Evolutionary conservation across 1,139 yeast species (phyloP), one percentile per base, ranked within the genome.

Genomic region (Pichia sp.): DNA sequence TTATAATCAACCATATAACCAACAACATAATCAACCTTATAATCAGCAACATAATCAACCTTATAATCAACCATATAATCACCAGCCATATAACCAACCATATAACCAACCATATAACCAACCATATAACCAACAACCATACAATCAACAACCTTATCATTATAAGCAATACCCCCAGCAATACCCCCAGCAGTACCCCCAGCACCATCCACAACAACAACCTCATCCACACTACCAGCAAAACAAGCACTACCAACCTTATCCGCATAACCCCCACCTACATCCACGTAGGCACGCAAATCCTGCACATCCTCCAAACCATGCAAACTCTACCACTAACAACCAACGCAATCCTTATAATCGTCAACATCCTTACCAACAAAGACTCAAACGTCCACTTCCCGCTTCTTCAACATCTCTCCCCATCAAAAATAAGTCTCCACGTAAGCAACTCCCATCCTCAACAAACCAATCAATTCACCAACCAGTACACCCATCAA

Each of bases 151-250:
- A 9, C 21, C 12, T 8, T 28, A 35, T 26, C 32, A 35, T 8
- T 42, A 38, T 23, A 38, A 35, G 30, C 42, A 38, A 18, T 35
- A 18, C 12, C 31, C 10, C 17, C 28, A 18, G 8, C 34, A 14
- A 14, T 12, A 11, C 10, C 9, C 4, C 12, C 32, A 17, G 4
- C 22, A 30, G 3, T 30, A 30, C 17, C 32, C 32, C 5, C 31
- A 28, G 18, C 19, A 14, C 7, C 15, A 28, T 14, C 31, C 31
- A 15, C 31, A 14, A 15, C 40, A 25, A 1, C 35, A 23, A 20
- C 37, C 38, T 9, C 44, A 32, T 15, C 36, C 36, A 17, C 38
- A 33, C 11, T 19, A 36, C 10, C 41, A 39, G 15, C 39, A 34
- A 9, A 38, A 34, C 14, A 39, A 35, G 6, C 28, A 22, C 11